Conservation (phyloP, 78 protist genomes). For the Dictyostelium citrinum region DNA sequence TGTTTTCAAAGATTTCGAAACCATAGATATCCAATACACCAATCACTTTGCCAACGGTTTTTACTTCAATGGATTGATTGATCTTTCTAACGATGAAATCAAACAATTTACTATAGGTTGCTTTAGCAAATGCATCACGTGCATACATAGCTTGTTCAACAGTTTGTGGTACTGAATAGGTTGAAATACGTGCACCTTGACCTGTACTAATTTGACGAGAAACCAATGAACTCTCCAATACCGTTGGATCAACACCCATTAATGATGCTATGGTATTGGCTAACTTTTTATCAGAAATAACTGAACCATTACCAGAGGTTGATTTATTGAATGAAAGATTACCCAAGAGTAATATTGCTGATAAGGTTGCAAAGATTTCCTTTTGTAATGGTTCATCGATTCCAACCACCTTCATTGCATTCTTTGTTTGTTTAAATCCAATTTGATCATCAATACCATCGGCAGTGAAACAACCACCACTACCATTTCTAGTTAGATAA, state of each 20-base stretch:
- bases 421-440: conserved; percentile 20
- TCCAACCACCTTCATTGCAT: conserved; percentile 80
- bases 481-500: conserved; percentile 60
- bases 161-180: conserved; percentile 54
- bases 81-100: conserved; percentile 86
- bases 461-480: conserved; percentile 34
- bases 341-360: conserved; percentile 79
- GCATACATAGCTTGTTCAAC: conserved; percentile 73
- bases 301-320: not conserved
- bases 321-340: conserved; percentile 47
- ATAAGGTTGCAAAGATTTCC: conserved; percentile 56
- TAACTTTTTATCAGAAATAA: not conserved
- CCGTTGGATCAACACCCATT: conserved; percentile 9
- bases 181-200: conserved; percentile 54
- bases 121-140: conserved; percentile 88
- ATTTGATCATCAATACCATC: conserved; percentile 62
- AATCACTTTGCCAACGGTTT: conserved; percentile 68
- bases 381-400: conserved; percentile 26
- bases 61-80: conserved; percentile 76
- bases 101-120: conserved; percentile 90
- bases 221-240: conserved; percentile 21
- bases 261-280: not conserved
- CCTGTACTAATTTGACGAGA: conserved; percentile 65
- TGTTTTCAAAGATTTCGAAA: conserved; percentile 87
- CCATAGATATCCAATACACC: conserved; percentile 93